These are phyloP conservation scores for Alloteropsis semialata DNA, from an alignment of 176 grass and related monocot genomes.

Conservation along the genomic window DNA sequence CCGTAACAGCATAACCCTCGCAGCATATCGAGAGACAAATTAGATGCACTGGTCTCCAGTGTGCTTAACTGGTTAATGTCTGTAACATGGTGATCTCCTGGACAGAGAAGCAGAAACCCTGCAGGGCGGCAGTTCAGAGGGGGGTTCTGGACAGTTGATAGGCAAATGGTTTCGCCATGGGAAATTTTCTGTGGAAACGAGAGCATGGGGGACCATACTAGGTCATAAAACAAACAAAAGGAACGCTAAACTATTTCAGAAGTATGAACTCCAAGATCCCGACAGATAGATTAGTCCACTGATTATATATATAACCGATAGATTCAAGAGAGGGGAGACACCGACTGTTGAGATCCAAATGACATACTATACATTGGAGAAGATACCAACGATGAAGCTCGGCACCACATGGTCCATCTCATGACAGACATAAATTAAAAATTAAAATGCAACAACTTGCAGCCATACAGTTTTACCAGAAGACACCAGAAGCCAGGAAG, in stretches of 20 bases:
- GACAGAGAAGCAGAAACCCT: background rate
- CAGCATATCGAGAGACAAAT: background rate
- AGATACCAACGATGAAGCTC: constrained; percentile 34
- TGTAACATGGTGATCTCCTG: background rate
- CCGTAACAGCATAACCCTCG: background rate
- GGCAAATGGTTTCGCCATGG: no score
- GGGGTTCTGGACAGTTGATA: background rate
- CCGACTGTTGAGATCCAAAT: constrained; percentile 47
- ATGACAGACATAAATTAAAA: constrained; percentile 15
- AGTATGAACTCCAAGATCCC: constrained; percentile 15
- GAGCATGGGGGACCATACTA: background rate
- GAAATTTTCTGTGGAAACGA: background rate
- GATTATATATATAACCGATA: constrained; percentile 37
- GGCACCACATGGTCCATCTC: constrained; percentile 7
- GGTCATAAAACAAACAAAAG: background rate
- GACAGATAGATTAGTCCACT: constrained; percentile 7
- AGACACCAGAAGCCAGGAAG: constrained; percentile 8
- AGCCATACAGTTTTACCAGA: constrained; percentile 10
- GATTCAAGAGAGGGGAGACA: constrained; percentile 37
- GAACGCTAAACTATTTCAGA: background rate
- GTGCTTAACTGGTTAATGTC: background rate
- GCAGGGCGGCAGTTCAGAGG: background rate
- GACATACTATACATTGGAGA: constrained; percentile 37
- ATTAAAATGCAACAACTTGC: constrained; percentile 30
- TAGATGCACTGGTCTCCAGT: background rate